These are phyloP conservation scores for Anisogramma anomala DNA, from an alignment of 2,329 filamentous ascomycete species.

Conservation along the genomic window DNA sequence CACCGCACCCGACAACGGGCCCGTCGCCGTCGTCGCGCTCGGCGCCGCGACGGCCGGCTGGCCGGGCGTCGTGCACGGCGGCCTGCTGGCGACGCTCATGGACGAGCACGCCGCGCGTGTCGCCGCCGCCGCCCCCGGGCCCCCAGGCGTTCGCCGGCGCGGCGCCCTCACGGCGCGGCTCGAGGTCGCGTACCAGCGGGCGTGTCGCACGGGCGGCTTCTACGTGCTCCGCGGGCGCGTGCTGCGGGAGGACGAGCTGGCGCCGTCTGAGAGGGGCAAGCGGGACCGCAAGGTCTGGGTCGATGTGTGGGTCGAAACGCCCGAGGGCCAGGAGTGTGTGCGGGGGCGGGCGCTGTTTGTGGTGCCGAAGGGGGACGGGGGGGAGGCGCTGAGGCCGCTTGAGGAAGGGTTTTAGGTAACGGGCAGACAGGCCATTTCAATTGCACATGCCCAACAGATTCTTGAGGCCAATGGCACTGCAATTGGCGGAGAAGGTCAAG, in stretches of 20 bases:
- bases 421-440: too few relatives aligned
- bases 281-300: conserved; percentile 42
- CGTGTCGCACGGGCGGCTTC: conserved; percentile 47
- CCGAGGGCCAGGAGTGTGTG: conserved; percentile 45
- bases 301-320: conserved; percentile 39
- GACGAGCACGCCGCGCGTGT: conserved; percentile 59
- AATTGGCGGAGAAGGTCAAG: too few relatives aligned
- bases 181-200: conserved; percentile 50
- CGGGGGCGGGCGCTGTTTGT: conserved; percentile 48
- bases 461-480: too few relatives aligned
- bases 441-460: too few relatives aligned
- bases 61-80: conserved; percentile 62
- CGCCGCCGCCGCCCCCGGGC: conserved; percentile 37
- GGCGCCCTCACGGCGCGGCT: conserved; percentile 41
- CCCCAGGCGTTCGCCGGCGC: background rate
- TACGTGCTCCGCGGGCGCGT: conserved; percentile 48
- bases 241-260: conserved; percentile 22
- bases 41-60: conserved; percentile 56
- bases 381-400: conserved; percentile 28
- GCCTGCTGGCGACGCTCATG: conserved; percentile 54
- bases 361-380: conserved; percentile 38
- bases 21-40: conserved; percentile 46
- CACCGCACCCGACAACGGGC: conserved; percentile 34
- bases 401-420: conserved; percentile 30
- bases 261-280: conserved; percentile 20